phyloP scores from a whole-genome alignment of 345 rosid species.

The Sonneratia alba region DNA sequence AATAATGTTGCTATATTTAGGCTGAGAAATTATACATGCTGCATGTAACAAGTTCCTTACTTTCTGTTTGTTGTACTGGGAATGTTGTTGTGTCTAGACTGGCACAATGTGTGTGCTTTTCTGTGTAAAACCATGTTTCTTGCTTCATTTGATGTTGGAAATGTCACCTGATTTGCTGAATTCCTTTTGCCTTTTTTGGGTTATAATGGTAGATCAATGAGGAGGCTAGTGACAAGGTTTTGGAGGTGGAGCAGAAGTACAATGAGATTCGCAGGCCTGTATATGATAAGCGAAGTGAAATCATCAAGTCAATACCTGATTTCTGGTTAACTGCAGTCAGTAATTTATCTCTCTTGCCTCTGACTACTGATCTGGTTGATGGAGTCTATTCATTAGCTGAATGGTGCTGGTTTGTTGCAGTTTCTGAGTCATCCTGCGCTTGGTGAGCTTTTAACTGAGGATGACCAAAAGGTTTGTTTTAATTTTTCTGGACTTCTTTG shows the following conservation, averaged over 20 bases:
- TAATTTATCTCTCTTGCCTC: constrained; percentile 8
- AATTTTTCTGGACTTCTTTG: constrained; percentile 6
- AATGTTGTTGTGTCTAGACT: not conserved
- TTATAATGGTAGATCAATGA: constrained; percentile 54
- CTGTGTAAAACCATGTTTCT: not conserved
- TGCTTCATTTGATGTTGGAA: not conserved
- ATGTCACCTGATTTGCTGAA: not conserved
- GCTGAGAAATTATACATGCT: not conserved
- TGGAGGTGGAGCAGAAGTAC: constrained; percentile 90
- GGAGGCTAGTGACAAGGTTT: constrained; percentile 85
- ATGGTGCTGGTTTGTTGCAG: constrained; percentile 27
- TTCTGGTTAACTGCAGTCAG: constrained; percentile 95
- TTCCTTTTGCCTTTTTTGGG: not conserved
- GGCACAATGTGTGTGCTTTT: not conserved
- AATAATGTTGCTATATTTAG: not conserved
- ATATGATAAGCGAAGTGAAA: constrained; percentile 67
- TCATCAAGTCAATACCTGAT: constrained; percentile 73
- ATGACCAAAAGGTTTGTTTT: constrained; percentile 76
- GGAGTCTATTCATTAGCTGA: not conserved
- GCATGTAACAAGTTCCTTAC: not conserved
- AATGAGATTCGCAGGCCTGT: constrained; percentile 77
- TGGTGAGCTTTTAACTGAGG: constrained; percentile 65
- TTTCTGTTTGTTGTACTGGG: not conserved
- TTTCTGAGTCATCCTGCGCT: constrained; percentile 88
- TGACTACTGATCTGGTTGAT: not conserved